Evolutionary conservation across 805 yeast genomes (phyloP).

Genomic region (Saturnispora mendoncae): DNA sequence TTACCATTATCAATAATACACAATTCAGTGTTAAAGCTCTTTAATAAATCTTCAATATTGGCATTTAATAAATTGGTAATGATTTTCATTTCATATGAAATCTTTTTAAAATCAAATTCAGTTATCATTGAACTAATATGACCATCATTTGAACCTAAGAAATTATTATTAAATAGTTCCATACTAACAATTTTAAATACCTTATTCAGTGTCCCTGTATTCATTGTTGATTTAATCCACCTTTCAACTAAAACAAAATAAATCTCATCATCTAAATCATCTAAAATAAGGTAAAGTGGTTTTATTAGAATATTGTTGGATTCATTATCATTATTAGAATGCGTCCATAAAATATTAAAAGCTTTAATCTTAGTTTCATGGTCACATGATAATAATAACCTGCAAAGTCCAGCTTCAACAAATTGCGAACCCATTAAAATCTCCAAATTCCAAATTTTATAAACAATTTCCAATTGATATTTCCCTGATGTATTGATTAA

Average conservation of each 20-base stretch:
- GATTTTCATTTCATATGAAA: slow-evolving; percentile 52
- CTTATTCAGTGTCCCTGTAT: slow-evolving; percentile 49
- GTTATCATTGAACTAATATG: background rate
- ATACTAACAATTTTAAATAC: slow-evolving; percentile 51
- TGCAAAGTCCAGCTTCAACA: slow-evolving; percentile 66
- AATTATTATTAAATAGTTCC: slow-evolving; percentile 37
- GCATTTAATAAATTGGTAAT: slow-evolving; percentile 44
- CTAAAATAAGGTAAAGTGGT: slow-evolving; percentile 62
- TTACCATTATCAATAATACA: slow-evolving; percentile 43
- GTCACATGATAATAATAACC: slow-evolving; percentile 38
- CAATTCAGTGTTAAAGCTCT: slow-evolving; percentile 47
- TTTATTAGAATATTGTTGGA: slow-evolving; percentile 41
- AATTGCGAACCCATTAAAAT: slow-evolving; percentile 41
- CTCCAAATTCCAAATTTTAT: slow-evolving; percentile 53
- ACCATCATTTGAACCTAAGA: slow-evolving; percentile 16
- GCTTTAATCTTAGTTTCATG: slow-evolving; percentile 41
- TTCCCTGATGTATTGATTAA: slow-evolving; percentile 41
- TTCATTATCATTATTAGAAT: slow-evolving; percentile 45
- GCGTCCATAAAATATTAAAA: slow-evolving; percentile 66
- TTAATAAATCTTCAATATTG: slow-evolving; percentile 35
- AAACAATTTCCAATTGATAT: slow-evolving; percentile 64
- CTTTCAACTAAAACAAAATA: slow-evolving; percentile 35
- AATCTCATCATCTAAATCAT: slow-evolving; percentile 44
- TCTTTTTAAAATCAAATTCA: slow-evolving; percentile 51
- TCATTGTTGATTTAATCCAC: slow-evolving; percentile 39